Base-by-base conservation (phyloP, 148 eudicot species). In the Rhododendron griersonianum region DNA sequence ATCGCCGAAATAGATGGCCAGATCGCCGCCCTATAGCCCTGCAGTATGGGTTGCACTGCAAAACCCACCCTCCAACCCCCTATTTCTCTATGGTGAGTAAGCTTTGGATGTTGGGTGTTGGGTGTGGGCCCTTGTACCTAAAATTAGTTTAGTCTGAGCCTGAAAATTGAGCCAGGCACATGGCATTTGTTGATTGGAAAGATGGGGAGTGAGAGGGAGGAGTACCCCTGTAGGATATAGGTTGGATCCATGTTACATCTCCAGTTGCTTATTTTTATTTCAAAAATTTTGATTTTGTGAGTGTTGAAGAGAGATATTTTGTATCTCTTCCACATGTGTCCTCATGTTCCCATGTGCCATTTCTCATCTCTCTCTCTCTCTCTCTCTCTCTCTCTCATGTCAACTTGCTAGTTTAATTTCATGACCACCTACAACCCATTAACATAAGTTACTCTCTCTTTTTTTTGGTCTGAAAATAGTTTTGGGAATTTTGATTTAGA, bases 181-280 rank as follows among this genome's bases (percentile, higher is more conserved):
- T 30, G 35, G 85, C 55, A 28, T 14, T 83, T 13, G 55, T 59
- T 81, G 18, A 63, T 33, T 61, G 51, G 30, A 82, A 59, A 63
- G 51, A 19, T 80, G 59, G 44, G 59, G 19, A n/a, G 83, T 9
- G 23, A 30, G 63, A 23, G 59, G 74, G 74, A 21, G 73, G 30
- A 19, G 30, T 45, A 23, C 35, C 19, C 59, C 30, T 13, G 19
- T 23, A n/a, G 39, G 61, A 80, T 78, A 23, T 80, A 80, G 83
- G 77, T 65, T 41, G 85, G 75, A 65, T 65, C 85, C 85, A 63
- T 65, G 47, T 83, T 41, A 83, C 75, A 65, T 65, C 74, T 67
- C 74, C 50, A n/a, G 53, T 13, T 82, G 33, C 1, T 41, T 18
- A 11, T 53, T 81, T 30, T 41, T 18, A 82, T 9, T 30, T 25